Base-by-base conservation (phyloP, 179 eudicot species). In the Heliamphora ciliata region DNA sequence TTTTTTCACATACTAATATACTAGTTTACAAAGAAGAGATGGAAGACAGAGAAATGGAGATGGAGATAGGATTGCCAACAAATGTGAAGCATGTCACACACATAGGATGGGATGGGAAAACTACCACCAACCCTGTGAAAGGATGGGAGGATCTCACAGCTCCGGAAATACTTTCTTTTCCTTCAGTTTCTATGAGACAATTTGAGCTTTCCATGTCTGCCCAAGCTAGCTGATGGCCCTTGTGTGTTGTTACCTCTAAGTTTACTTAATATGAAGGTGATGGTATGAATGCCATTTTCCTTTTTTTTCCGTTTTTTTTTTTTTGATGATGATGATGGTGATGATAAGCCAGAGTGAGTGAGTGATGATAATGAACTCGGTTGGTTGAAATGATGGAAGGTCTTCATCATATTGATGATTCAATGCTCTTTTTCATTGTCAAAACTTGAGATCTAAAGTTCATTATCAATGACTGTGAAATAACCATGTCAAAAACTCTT, bases 31-130 rank as follows among this genome's bases (percentile, higher is more conserved):
- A 92, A 81, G 98, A 95, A 80, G 92, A 92, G 70, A 84, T 84
- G 83, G 93, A 86, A 78, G 89, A 84, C 8, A 47, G 79, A 79
- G 97, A 91, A n/a, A 88, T 68, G 86, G 92, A 92, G 75, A 92
- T 95, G 90, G 98, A 95, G 82, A 96, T 96, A 44, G 99, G 99
- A 55, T 80, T 91, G 47, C 99, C 99, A n/a, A 96, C 99, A 10
- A 94, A 96, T 55, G 99, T 96, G 84, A 96, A 94, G 85, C 99
- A 94, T 78, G 91, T 96, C 0, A 87, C 92, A 1, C 99, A 96
- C 87, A 96, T 96, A 67, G 98, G 99, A 66, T 91, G 90, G 93
- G 98, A 94, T 83, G 97, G 92, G 77, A 80, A 90, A 9, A 86
- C 92, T 17, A 88, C 84, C 2, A 73, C 87, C n/a, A 92, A 90